Evolutionary conservation across 169 alveolate species (phyloP), one percentile per base, ranked within the genome.

Genomic region (Babesia sp.): DNA sequence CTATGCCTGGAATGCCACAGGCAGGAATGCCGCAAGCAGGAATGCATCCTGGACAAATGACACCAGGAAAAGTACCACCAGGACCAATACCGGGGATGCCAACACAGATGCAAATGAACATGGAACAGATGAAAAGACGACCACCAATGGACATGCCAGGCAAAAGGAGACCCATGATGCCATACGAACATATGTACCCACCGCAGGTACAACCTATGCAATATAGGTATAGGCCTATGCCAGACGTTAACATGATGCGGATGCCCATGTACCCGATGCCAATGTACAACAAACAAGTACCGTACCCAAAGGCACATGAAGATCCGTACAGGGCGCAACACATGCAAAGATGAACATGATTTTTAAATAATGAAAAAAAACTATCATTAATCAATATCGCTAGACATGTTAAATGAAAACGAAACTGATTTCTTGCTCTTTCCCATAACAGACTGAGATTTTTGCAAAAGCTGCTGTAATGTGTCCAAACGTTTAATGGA

Each of bases 171-270:
- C 51, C 64, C 34, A 64, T 44, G 51, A 26, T 24, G 54, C 63
- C 74, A n/a, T 64, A 64, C 51, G 74, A 64, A 29, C 74, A 64
- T 33, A 50, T 64, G 74, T 64, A 64, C 26, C 61, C 6, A n/a
- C 74, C 59, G 22, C 74, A 64, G 48, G 61, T 45, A n/a, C 50
- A 28, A 0, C 48, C 48, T 18, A 37, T 18, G 22, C 61, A 28
- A 22, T 64, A 45, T 61, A 45, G 74, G 37, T 64, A 64, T 42
- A 64, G 74, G 50, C 59, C 44, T 8, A 33, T 46, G 74, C 74
- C 74, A 20, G 74, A 64, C 39, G 53, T 20, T 16, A 44, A 64
- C 54, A 64, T 64, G 74, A 45, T 45, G 63, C 36, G 74, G 34
- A 36, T 64, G 34, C 74, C 61, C 0, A 64, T 64, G 63, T 64